Base-by-base conservation (phyloP, 2,329 filamentous ascomycete genomes). In the Claviceps sp. region DNA sequence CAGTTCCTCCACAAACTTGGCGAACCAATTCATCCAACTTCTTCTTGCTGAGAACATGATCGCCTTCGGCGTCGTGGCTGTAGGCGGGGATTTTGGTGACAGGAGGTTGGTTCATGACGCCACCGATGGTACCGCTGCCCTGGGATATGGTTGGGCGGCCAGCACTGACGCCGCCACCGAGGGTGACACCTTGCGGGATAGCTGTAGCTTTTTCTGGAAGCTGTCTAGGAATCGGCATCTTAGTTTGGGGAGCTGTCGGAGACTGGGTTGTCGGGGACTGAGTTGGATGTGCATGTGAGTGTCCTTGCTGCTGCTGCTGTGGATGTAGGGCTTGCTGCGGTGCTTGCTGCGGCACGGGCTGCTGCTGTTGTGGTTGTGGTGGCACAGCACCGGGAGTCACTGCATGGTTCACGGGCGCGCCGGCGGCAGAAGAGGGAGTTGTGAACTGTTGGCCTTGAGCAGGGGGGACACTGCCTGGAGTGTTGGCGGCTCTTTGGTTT, bases 1-100 rank as follows among this genome's bases (percentile, higher is more conserved):
- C 78, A 26, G 81, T 83, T 9, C 85, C 85, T 50, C 90, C 90
- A 38, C 88, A 95, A 53, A 97, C 89, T 68, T 97, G 91, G 49
- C 90, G 82, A 8, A 97, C 90, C 39, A 98, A 77, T 65, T 96
- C 91, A 62, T 98, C 90, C 42, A 98, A 77, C 71, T 95, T 97
- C 72, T 95, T 94, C 79, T 96, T 96, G 71, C 86, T 94, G n/a
- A 98, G 74, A 1, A 98, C 86, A 44, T 90, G 84, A 61, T 96
- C 89, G 26, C 88, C 89, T 63, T 95, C 90, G 34, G 88, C 87
- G 64, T 97, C 91, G 53, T 96, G 82, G 52, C 88, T 86, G 66
- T 88, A 95, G 0, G 83, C 81, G 0, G 89, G 88, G 45, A 88
- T 80, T 62, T 89, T 90, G 51, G 83, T 74, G 54, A 97, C 78